A percentile compares a stretch with the other conserved stretches of the same genome.
Conservation (phyloP, 257 asterid species). For the Solanum sitiens region DNA sequence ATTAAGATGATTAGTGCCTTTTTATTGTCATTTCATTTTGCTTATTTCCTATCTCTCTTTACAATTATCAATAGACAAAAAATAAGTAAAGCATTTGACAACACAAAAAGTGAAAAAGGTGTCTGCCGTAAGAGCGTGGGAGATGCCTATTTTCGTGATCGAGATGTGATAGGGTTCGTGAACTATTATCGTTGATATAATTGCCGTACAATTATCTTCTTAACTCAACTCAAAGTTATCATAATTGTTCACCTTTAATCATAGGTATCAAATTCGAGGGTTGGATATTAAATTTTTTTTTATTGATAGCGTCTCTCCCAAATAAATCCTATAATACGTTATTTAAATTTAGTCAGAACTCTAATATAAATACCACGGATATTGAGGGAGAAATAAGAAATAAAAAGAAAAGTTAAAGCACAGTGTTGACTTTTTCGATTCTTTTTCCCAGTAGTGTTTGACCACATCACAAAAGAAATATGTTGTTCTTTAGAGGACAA, state of each 20-base stretch:
- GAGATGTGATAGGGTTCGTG: too few relatives aligned
- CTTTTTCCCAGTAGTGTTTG: not conserved
- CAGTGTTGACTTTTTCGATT: not conserved
- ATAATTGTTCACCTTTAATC: too few relatives aligned
- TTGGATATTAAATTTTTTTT: accelerated
- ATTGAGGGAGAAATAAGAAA: too few relatives aligned
- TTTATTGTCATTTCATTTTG: too few relatives aligned
- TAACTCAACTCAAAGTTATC: too few relatives aligned
- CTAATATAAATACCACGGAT: accelerated
- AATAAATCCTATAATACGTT: accelerated
- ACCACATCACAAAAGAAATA: not conserved
- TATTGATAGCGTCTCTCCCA: accelerated
- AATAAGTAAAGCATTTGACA: not conserved
- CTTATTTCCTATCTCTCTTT: not conserved
- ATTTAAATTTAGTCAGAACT: too few relatives aligned
- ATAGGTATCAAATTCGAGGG: too few relatives aligned
- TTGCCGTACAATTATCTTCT: too few relatives aligned
- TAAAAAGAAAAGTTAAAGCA: not conserved
- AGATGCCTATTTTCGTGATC: too few relatives aligned
- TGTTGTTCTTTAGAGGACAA: not conserved
- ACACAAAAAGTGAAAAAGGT: not conserved
- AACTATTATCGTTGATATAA: too few relatives aligned
- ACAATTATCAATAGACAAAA: not conserved
- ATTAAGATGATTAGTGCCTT: too few relatives aligned
- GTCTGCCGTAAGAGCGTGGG: not conserved